Evolutionary conservation across 176 grass and related monocot species (phyloP).

Genomic region (Phoenix roebelenii): DNA sequence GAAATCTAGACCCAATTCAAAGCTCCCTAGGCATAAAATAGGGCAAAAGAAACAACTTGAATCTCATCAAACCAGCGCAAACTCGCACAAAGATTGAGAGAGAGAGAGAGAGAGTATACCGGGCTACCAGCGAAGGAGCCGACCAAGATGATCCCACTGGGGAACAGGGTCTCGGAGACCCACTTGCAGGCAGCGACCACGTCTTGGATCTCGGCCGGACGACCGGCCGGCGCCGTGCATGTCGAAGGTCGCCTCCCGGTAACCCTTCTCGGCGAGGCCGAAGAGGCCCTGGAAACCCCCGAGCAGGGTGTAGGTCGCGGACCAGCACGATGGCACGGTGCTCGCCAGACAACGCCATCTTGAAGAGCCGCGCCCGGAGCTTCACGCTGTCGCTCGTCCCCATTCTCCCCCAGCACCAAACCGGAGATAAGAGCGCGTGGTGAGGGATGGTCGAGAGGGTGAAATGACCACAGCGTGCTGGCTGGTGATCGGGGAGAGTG

Average conservation of each 20-base stretch:
- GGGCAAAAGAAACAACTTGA: no score
- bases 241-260: slow-evolving; percentile 75
- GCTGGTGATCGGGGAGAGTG: no score
- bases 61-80: no score
- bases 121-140: slow-evolving; percentile 63
- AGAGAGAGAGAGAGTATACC: neutral
- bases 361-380: slow-evolving; percentile 63
- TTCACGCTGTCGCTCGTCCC: slow-evolving; percentile 63
- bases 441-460: no score
- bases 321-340: slow-evolving; percentile 72
- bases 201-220: slow-evolving; percentile 66
- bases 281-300: slow-evolving; percentile 79
- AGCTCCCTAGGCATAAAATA: no score
- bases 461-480: no score
- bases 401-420: slow-evolving; percentile 3
- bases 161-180: slow-evolving; percentile 51
- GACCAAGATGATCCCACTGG: slow-evolving; percentile 51
- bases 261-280: slow-evolving; percentile 48
- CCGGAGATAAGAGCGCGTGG: no score
- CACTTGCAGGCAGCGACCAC: slow-evolving; percentile 76
- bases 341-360: slow-evolving; percentile 24
- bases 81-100: no score
- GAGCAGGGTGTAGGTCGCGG: slow-evolving; percentile 67
- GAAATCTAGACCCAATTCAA: no score
- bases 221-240: slow-evolving; percentile 84